Conservation (phyloP, 768 basidiomycete species). For the Amyloporia xantha region DNA sequence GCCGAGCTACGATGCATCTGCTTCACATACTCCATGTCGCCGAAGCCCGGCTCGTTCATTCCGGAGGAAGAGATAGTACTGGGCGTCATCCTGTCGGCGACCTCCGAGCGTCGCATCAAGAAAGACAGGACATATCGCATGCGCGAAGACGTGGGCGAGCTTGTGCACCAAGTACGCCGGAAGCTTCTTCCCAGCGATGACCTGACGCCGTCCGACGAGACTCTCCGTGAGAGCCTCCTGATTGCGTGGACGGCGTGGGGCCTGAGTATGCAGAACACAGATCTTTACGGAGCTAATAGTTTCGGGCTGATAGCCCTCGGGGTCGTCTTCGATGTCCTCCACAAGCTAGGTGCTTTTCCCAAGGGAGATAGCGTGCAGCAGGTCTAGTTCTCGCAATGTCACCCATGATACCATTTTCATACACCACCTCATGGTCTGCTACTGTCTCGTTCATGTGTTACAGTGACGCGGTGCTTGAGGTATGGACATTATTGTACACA, state of each 20-base stretch:
- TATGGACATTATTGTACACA: too few species aligned
- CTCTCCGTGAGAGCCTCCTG: slow-evolving; percentile 27
- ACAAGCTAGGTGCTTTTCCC: slow-evolving; percentile 30
- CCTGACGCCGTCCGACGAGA: slow-evolving; percentile 3
- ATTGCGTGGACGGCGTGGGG: slow-evolving; percentile 62
- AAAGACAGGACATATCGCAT: slow-evolving; percentile 54
- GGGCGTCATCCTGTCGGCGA: slow-evolving; percentile 67
- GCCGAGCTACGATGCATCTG: slow-evolving; percentile 67
- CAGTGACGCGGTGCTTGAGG: too few species aligned
- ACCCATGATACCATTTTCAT: too few species aligned
- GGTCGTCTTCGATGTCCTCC: slow-evolving; percentile 52
- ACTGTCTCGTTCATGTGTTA: too few species aligned
- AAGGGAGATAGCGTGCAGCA: too few species aligned
- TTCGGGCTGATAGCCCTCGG: slow-evolving; percentile 63
- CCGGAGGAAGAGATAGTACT: slow-evolving; percentile 68
- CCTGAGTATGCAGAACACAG: slow-evolving; percentile 35
- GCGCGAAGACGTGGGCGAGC: slow-evolving; percentile 44
- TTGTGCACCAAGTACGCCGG: slow-evolving; percentile 45
- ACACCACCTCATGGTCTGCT: neutral
- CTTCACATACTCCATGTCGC: slow-evolving; percentile 50
- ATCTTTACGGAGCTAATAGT: slow-evolving; percentile 36
- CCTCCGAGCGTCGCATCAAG: slow-evolving; percentile 53
- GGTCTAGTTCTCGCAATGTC: too few species aligned
- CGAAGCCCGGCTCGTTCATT: neutral
- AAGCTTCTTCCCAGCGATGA: slow-evolving; percentile 12